Conservation (phyloP, 2,329 filamentous ascomycete species). For the Lachnellula cervina region DNA sequence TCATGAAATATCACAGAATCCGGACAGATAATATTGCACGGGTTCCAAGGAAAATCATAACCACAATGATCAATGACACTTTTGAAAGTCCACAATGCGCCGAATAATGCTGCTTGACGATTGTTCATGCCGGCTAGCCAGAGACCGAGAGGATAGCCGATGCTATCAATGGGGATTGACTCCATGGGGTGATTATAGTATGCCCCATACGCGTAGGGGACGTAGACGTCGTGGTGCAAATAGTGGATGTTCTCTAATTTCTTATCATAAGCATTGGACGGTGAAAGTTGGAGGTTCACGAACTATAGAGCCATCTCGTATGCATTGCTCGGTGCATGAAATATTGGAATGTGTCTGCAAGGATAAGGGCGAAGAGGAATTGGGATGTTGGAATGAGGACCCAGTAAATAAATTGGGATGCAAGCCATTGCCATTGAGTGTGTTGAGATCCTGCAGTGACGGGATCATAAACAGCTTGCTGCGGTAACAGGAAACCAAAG, state of each 20-base stretch:
- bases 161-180: constrained; percentile 82
- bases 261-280: neutral
- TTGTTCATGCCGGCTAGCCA: constrained; percentile 72
- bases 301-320: neutral
- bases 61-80: constrained; percentile 95
- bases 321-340: neutral
- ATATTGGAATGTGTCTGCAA: neutral
- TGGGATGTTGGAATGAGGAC: neutral
- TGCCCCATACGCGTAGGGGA: constrained; percentile 90
- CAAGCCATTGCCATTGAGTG: neutral
- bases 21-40: constrained; percentile 34
- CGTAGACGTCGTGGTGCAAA: constrained; percentile 54
- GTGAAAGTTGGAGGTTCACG: neutral
- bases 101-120: constrained; percentile 81
- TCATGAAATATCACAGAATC: neutral
- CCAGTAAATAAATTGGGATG: neutral
- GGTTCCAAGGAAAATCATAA: constrained; percentile 86
- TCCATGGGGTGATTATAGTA: constrained; percentile 95
- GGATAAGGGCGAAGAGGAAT: neutral
- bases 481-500: neutral
- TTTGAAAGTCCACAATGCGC: constrained; percentile 81
- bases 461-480: neutral
- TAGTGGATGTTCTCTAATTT: neutral
- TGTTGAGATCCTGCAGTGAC: too few species aligned
- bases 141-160: constrained; percentile 79